Evolutionary conservation across 257 asterid species (phyloP).

Genomic region (Jacaranda copaia): DNA sequence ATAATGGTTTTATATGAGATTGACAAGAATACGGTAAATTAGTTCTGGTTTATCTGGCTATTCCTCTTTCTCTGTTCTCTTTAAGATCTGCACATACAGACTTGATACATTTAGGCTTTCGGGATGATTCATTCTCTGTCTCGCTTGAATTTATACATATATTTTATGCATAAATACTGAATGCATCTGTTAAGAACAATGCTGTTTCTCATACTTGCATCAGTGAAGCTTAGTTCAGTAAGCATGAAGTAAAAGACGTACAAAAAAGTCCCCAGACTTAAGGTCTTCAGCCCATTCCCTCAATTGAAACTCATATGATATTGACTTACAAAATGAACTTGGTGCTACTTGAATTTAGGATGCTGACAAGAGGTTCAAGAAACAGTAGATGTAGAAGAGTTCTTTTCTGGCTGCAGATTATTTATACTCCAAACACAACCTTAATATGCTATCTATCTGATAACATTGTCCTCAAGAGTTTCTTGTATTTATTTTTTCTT

Average conservation of each 20-base stretch:
- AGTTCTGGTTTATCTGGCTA: too few species aligned
- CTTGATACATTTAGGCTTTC: too few species aligned
- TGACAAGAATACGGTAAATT: too few species aligned
- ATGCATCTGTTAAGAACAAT: neutral
- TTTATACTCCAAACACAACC: neutral
- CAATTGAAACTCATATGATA: neutral
- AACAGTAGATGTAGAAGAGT: neutral
- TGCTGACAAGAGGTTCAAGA: neutral
- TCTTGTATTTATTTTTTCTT: neutral
- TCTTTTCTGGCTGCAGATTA: neutral
- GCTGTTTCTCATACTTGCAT: neutral
- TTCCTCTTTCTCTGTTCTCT: too few species aligned
- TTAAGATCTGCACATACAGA: too few species aligned
- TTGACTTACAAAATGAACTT: neutral
- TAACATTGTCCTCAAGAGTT: neutral
- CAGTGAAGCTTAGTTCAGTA: slow-evolving; percentile 8
- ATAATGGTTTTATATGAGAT: too few species aligned
- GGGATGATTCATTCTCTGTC: too few species aligned
- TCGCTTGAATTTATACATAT: too few species aligned
- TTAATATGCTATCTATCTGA: neutral
- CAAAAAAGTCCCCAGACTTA: neutral
- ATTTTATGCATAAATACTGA: neutral
- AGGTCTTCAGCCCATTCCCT: neutral
- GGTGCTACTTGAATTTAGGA: neutral
- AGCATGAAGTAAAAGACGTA: neutral